Evolutionary conservation across 805 yeast genomes (phyloP), one percentile per base, ranked within the genome.

Genomic region (Candida ortonii): DNA sequence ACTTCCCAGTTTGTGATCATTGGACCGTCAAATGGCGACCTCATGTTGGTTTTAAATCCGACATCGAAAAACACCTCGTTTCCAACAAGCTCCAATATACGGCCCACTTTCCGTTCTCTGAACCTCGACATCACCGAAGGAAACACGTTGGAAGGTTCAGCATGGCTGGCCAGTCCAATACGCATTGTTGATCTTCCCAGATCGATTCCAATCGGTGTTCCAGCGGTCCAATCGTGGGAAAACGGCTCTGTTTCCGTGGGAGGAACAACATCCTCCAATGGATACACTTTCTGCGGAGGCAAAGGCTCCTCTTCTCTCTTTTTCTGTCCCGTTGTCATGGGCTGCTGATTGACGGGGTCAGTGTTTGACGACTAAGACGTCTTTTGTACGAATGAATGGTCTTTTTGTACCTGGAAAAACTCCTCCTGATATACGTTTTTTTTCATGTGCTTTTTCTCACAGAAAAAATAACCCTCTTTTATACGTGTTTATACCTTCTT

Each of bases 1-100:
- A 80, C 74, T 38, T 93, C 97, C 97, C 97, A 94, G 57, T 89
- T 94, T 16, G 94, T 80, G 22, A 93, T 67, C 47, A 87, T 64
- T 4, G 85, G 74, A 0, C 95, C 96, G 57, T 93, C 98, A 53
- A 74, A 90, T 0, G 97, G 96, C 4, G 85, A 67, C 49, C 76
- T 79, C 21, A 85, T 73, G 34, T 80, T 80, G 12, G 84, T 69
- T 43, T 80, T 73, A 28, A 84, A 72, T 2, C 82, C 62, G 7
- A 80, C 71, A 49, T 89, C 97, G 19, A 84, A 53, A 51, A 69
- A 76, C 13, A 79, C 76, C 56, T 90, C 97, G 49, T 83, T 76
- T 3, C 99, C 99, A 3, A 86, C 78, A 38, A 84, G 69, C 0
- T 93, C 77, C 46, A 83, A 70, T 5, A 78, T 68, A 39, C 64